Conservation (phyloP, 371 early-diverging fungal genomes). For the Fennellomyces sp. region DNA sequence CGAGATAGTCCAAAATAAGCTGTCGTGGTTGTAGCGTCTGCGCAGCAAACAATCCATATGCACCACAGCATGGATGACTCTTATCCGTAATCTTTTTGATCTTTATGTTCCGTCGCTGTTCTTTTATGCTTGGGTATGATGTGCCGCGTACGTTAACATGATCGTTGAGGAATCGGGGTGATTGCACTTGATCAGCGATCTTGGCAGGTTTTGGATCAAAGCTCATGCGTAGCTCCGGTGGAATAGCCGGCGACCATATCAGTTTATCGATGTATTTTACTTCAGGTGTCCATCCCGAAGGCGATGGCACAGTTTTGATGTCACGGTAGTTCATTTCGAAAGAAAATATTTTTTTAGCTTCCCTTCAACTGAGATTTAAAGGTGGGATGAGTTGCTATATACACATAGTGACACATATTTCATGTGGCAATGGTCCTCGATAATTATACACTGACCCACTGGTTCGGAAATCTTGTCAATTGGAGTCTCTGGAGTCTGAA, state of each 20-base stretch:
- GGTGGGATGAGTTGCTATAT: too few species aligned
- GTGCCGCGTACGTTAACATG: conserved; percentile 45
- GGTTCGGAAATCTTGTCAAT: too few species aligned
- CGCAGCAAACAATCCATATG: conserved; percentile 52
- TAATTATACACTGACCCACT: too few species aligned
- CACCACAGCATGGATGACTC: conserved; percentile 52
- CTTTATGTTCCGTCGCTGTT: conserved; percentile 43
- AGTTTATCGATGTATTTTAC: conserved; percentile 49
- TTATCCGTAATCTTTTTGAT: conserved; percentile 47
- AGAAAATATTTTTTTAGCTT: too few species aligned
- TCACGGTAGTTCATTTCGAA: too few species aligned
- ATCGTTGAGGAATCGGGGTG: conserved; percentile 36
- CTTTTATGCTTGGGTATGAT: conserved; percentile 33
- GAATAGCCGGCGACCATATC: conserved; percentile 43
- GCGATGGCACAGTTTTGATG: conserved; percentile 33
- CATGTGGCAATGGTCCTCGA: too few species aligned
- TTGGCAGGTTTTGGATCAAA: conserved; percentile 32
- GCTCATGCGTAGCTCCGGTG: conserved; percentile 25
- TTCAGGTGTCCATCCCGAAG: conserved; percentile 51
- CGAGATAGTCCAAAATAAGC: conserved; percentile 51
- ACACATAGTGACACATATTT: too few species aligned
- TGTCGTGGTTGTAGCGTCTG: conserved; percentile 49
- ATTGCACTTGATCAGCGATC: conserved; percentile 15
- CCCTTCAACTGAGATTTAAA: too few species aligned
- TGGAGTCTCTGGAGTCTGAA: too few species aligned